Base-by-base conservation (phyloP, 306 rosid genomes). In the Astragalus membranaceus region DNA sequence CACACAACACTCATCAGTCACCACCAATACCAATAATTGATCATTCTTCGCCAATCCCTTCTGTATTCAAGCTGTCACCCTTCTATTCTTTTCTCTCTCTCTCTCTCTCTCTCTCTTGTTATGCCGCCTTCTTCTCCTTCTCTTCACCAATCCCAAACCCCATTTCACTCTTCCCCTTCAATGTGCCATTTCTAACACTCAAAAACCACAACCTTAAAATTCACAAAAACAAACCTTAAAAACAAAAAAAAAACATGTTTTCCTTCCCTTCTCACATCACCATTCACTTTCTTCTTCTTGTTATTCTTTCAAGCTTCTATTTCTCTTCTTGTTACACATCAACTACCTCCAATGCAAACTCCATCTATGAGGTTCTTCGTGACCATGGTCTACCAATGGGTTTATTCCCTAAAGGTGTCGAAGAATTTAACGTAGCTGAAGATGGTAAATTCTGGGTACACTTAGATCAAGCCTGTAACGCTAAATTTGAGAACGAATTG, bases 391-490 rank as follows among this genome's bases (percentile, higher is more conserved):
- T 92, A 7, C 98, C 98, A 6, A 92, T 81, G 85, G 98, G 98
- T 1, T 73, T 92, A 36, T 83, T 89, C 12, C 98, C 96, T 0
- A 83, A 86, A 74, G 95, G 92, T 0, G 84, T 92, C 5, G 80
- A 14, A 41, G 83, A 92, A 2, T 92, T 86, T 72, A 76, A 71
- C 9, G 17, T 89, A 10, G 87, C 48, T 6, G 70, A 61, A 2
- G 82, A 42, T 2, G 96, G 98, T 1, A 10, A 11, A 1, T 92
- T 92, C 71, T 56, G 84, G 82, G 92, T 80, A 0, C 78, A 82
- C 69, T 71, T 89, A 52, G 98, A 92, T 67, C 91, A 84, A 74
- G 92, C 95, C 10, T 92, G 98, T 74, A 86, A 89, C 76, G 98
- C 98, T 35, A 85, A 87, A 73, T 92, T 92, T 72, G 95, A 92